Evolutionary conservation across 805 yeast species (phyloP), one percentile per base, ranked within the genome.

Genomic region (Nakazawaea holstii): DNA sequence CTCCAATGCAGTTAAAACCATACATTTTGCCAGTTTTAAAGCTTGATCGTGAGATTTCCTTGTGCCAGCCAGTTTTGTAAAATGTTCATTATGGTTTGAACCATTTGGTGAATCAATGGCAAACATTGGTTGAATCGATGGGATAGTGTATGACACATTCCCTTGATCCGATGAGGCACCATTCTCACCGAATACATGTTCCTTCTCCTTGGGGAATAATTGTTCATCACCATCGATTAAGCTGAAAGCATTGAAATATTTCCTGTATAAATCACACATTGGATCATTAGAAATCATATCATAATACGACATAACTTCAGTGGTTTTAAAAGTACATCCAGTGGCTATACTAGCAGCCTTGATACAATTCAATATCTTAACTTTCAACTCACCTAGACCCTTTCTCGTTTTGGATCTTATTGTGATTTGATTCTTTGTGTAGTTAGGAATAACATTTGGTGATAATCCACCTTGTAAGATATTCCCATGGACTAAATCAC

Each of bases 321-420:
- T 63, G 35, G 62, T 57, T 2, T 69, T 59, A 44, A 56, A 60
- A 36, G 43, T 61, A 62, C 59, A 65, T 50, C 49, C 71, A 58
- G 55, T 67, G 55, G 55, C 68, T 45, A 54, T 31, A 9, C 57
- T 53, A 33, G 56, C 59, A 9, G 56, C 59, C 32, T 51, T 53
- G 37, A 53, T 39, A 49, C 61, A 58, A 49, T 67, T 64, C 27
- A 58, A 62, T 31, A 67, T 62, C 14, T 65, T 51, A 31, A 36
- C 35, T 26, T 52, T 52, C 35, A 58, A 39, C 30, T 52, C 52
- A 13, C 41, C 55, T 41, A 58, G 46, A 44, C 59, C 48, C n/a
- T 39, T 39, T 44, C 54, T 53, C 24, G 53, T 33, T 26, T 29
- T 41, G 9, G 60, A 51, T 36, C 62, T 50, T n/a, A 56, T 49